Conservation (phyloP, 2,329 filamentous ascomycete genomes). For the Albifimbria verrucaria region DNA sequence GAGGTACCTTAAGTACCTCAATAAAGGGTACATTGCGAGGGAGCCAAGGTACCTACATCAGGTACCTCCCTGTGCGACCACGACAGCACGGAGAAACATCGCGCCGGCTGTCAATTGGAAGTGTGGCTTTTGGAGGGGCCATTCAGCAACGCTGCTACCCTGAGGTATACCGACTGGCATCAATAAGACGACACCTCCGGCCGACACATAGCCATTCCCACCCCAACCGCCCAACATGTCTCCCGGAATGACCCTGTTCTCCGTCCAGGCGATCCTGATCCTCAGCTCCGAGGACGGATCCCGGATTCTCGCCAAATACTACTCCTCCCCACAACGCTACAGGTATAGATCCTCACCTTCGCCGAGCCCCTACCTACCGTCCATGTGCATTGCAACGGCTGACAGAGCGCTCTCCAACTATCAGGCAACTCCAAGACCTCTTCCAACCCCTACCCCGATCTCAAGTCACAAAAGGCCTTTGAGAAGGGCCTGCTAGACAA, state of each 20-base stretch:
- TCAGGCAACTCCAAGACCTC: constrained; percentile 44
- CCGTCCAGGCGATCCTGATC: constrained; percentile 74
- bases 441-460: constrained; percentile 75
- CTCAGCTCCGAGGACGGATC: constrained; percentile 84
- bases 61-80: no score
- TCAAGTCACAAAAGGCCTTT: constrained; percentile 94
- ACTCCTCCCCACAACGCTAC: constrained; percentile 57
- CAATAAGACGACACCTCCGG: constrained; percentile 9
- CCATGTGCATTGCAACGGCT: constrained; percentile 20
- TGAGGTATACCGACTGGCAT: constrained; percentile 14
- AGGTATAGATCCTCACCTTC: constrained; percentile 23
- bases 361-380: neutral
- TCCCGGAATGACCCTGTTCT: constrained; percentile 71
- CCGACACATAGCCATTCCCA: neutral
- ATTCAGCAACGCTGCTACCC: constrained; percentile 12
- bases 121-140: constrained; percentile 28
- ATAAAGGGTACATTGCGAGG: no score
- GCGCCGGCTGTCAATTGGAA: constrained; percentile 18
- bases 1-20: no score
- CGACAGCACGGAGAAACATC: constrained; percentile 34
- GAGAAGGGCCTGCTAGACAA: constrained; percentile 95
- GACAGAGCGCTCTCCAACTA: constrained; percentile 24
- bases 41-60: no score
- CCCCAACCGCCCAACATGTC: constrained; percentile 50
- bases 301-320: constrained; percentile 94